A percentile compares a stretch with the other conserved stretches of the same genome.
Evolutionary conservation across 495 filamentous ascomycete genomes (phyloP).

Genomic region (Podospora anserina): DNA sequence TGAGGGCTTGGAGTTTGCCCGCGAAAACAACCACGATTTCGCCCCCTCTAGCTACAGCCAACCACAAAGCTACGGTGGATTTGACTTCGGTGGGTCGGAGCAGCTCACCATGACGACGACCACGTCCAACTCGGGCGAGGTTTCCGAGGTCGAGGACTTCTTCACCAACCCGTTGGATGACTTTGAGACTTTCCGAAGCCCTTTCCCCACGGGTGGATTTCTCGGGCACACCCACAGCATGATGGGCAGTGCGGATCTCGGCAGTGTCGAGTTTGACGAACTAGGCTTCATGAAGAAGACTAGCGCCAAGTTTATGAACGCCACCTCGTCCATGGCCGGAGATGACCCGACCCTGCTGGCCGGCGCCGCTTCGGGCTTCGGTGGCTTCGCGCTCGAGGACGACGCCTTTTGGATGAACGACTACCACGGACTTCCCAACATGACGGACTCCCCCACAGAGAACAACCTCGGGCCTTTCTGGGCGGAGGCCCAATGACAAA

Average conservation of each 20-base stretch:
- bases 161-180: constrained; percentile 55
- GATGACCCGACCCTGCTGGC: constrained; percentile 34
- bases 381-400: constrained; percentile 31
- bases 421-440: constrained; percentile 25
- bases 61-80: constrained; percentile 64
- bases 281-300: constrained; percentile 52
- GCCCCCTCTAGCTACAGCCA: constrained; percentile 67
- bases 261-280: constrained; percentile 61
- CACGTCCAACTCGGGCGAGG: constrained; percentile 72
- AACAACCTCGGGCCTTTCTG: constrained; percentile 29
- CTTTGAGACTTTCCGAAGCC: constrained; percentile 52
- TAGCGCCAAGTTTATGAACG: constrained; percentile 41
- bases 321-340: constrained; percentile 35
- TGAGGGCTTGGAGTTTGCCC: constrained; percentile 57
- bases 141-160: constrained; percentile 70
- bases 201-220: constrained; percentile 48
- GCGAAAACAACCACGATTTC: constrained; percentile 45
- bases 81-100: constrained; percentile 56
- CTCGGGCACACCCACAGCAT: constrained; percentile 52
- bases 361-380: constrained; percentile 19
- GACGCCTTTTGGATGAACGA: constrained; percentile 36
- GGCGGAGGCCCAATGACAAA: constrained; percentile 30
- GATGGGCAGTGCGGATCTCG: constrained; percentile 52
- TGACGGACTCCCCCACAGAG: constrained; percentile 34
- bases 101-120: constrained; percentile 52